Base-by-base conservation (phyloP, 139 green algal genomes). In the Chara braunii region DNA sequence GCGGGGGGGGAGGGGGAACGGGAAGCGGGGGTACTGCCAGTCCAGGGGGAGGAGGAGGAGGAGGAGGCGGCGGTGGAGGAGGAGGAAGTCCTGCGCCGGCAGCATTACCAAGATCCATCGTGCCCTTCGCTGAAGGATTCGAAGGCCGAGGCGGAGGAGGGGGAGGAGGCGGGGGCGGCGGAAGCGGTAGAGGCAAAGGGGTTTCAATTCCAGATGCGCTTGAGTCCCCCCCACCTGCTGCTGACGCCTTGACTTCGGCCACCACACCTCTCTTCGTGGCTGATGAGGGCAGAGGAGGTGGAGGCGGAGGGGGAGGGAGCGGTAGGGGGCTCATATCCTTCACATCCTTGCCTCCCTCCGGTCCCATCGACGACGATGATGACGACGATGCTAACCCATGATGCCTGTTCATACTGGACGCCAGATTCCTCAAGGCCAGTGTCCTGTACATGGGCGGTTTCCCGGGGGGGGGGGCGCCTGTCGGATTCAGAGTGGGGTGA, bases 391-490 rank as follows among this genome's bases (percentile, higher is more conserved):
- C 40, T 48, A 26, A 18, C 18, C 18, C 18, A 18, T 48, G 11
- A 9, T 8, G 48, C 26, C 48, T 57, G 48, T 30, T 9, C 18
- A 30, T 23, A n/a, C 40, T 48, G 18, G 40, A 18, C 40, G 40
- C 18, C 18, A n/a, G 40, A 48, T n/a, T 18, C 18, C 18, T 14
- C 18, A 48, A 48, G 40, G 40, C 18, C 18, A 18, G 14, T 14
- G 40, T 18, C 40, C 18, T 18, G 40, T 50, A 74, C 44, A 74
- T 73, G 12, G 52, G 61, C 9, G 60, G 61, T 22, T 75, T 75
- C 18, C 59, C 65, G 44, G 18, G 32, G 6, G 63, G 63, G 12
- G 63, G 63, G n/a, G 24, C n/a, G 6, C 63, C 63, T 5, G 5
- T 24, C n/a, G 63, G 63, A 42, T 72, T 72, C 5, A 71, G 14